These are phyloP conservation scores for Helotiales sp. DNA, from an alignment of 2,329 filamentous ascomycete genomes.

Conservation along the genomic window DNA sequence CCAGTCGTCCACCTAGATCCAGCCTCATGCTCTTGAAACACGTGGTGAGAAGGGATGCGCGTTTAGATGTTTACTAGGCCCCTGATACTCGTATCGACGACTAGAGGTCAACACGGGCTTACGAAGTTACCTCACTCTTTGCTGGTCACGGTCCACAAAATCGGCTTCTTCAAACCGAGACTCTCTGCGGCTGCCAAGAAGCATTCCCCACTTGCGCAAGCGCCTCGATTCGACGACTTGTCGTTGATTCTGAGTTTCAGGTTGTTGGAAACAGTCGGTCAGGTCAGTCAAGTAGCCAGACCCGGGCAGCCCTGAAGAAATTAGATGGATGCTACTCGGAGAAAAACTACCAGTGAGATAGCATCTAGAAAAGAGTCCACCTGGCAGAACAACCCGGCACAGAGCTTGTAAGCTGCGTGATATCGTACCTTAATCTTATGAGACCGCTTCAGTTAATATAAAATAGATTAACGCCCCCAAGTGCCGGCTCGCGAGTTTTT, in stretches of 20 bases:
- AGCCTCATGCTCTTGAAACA: conserved; percentile 6
- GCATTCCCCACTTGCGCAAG: neutral
- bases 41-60: neutral
- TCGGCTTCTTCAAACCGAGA: conserved; percentile 1
- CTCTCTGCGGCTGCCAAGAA: neutral
- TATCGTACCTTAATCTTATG: conserved; percentile 28
- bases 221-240: conserved; percentile 20
- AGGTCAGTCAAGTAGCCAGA: neutral
- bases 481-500: conserved; percentile 19
- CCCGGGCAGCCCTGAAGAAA: conserved; percentile 12
- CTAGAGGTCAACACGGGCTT: neutral
- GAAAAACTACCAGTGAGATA: conserved; percentile 22
- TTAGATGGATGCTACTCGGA: conserved; percentile 24
- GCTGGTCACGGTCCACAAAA: neutral
- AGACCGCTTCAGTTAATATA: conserved; percentile 22
- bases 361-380: conserved; percentile 11
- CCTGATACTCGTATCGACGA: neutral
- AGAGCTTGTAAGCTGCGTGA: neutral
- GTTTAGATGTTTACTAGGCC: neutral
- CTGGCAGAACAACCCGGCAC: conserved; percentile 21
- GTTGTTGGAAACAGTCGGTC: neutral
- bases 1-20: neutral
- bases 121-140: neutral
- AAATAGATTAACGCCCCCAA: conserved; percentile 28
- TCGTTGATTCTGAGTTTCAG: conserved; percentile 30